These are phyloP conservation scores for Wallacemonas sp. DNA, from an alignment of 208 protist species.

Conservation along the genomic window DNA sequence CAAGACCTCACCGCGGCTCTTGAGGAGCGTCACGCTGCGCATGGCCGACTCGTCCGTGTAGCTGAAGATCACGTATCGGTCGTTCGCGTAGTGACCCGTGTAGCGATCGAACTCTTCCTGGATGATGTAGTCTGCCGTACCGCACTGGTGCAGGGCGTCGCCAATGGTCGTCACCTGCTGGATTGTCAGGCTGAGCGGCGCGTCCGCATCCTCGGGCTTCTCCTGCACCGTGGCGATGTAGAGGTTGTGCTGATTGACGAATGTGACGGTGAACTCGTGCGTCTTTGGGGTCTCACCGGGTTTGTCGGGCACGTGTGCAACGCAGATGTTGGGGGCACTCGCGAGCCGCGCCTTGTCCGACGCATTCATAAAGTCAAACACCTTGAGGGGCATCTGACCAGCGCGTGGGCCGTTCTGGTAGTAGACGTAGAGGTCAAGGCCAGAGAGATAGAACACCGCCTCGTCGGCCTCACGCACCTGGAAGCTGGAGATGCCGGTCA, in stretches of 20 bases:
- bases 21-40: constrained; percentile 57
- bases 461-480: constrained; percentile 49
- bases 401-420: constrained; percentile 43
- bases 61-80: constrained; percentile 65
- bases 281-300: not conserved
- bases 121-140: constrained; percentile 89
- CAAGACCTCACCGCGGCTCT: constrained; percentile 26
- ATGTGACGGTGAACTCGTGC: constrained; percentile 40
- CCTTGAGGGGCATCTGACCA: constrained; percentile 40
- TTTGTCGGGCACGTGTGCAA: constrained; percentile 14
- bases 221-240: constrained; percentile 65
- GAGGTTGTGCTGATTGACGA: constrained; percentile 76
- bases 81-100: constrained; percentile 84
- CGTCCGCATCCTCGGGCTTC: constrained; percentile 9
- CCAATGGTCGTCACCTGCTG: constrained; percentile 68
- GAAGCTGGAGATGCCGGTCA: constrained; percentile 68
- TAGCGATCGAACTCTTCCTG: constrained; percentile 92
- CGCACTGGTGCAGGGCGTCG: constrained; percentile 63
- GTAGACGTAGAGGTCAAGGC: constrained; percentile 65
- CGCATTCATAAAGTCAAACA: constrained; percentile 57
- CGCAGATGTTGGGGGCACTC: constrained; percentile 58
- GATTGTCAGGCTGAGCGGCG: constrained; percentile 41
- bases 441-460: constrained; percentile 68
- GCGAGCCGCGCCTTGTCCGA: constrained; percentile 32
- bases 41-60: constrained; percentile 80